Evolutionary conservation across 2,329 filamentous ascomycete species (phyloP).

Genomic region (Aphanoascus verrucosus): DNA sequence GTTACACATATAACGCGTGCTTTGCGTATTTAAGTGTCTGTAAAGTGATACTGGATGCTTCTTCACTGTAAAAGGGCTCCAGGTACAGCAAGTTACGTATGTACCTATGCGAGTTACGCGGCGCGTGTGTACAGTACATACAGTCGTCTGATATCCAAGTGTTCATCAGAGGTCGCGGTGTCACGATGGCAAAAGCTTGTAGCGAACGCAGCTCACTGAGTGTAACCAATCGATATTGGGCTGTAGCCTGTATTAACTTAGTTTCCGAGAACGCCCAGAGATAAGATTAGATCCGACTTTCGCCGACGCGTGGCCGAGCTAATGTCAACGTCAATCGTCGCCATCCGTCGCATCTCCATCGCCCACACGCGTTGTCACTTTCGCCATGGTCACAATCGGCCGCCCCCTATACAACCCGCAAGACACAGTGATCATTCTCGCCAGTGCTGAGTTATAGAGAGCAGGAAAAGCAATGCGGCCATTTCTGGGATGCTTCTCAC

Average conservation of each 20-base stretch:
- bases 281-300: conserved; percentile 4
- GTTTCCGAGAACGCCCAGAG: not conserved
- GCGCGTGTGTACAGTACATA: too few relatives aligned
- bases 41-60: too few relatives aligned
- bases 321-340: too few relatives aligned
- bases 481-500: not conserved
- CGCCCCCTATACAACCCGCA: not conserved
- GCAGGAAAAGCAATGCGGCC: not conserved
- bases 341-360: not conserved
- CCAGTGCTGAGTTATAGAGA: not conserved
- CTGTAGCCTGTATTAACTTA: not conserved
- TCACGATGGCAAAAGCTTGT: too few relatives aligned
- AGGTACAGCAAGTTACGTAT: too few relatives aligned
- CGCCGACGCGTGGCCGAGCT: not conserved
- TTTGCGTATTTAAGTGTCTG: too few relatives aligned
- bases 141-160: too few relatives aligned
- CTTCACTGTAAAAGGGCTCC: too few relatives aligned
- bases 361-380: not conserved
- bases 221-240: not conserved
- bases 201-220: too few relatives aligned
- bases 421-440: not conserved
- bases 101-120: too few relatives aligned
- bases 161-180: too few relatives aligned
- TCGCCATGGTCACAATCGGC: not conserved
- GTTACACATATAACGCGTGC: too few relatives aligned